phyloP scores from a whole-genome alignment of 768 basidiomycete genomes.

The Boletus tomentosulus region DNA sequence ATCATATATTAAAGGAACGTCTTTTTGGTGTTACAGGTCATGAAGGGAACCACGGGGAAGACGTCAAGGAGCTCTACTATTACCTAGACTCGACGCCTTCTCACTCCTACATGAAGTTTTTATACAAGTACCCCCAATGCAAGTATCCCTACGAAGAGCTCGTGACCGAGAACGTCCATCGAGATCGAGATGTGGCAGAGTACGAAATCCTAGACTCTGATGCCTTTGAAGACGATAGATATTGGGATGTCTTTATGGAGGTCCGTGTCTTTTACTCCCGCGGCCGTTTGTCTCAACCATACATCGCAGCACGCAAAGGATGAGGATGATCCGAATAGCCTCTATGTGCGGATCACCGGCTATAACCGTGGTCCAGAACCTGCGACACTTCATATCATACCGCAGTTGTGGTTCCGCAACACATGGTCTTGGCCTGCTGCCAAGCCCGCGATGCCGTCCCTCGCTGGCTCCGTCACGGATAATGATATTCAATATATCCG shows the following conservation, averaged over 20 bases:
- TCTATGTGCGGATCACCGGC: constrained; percentile 90
- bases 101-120: constrained; percentile 99
- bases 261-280: constrained; percentile 39
- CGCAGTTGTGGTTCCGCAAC: constrained; percentile 96
- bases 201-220: constrained; percentile 94
- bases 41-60: constrained; percentile 98
- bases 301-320: constrained; percentile 88
- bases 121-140: constrained; percentile 97
- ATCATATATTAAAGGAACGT: constrained; percentile 94
- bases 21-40: constrained; percentile 95
- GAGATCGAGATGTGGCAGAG: constrained; percentile 83
- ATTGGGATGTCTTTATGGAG: constrained; percentile 99
- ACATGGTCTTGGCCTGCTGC: constrained; percentile 93
- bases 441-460: constrained; percentile 59
- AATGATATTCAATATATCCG: constrained; percentile 57
- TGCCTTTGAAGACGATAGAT: constrained; percentile 85
- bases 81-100: constrained; percentile 98
- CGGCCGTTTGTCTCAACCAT: neutral
- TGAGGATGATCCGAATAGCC: constrained; percentile 80
- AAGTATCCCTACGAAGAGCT: constrained; percentile 93
- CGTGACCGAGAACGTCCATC: constrained; percentile 75
- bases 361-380: constrained; percentile 97
- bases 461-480: constrained; percentile 49
- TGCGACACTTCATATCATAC: constrained; percentile 90
- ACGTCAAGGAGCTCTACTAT: constrained; percentile 98